Base-by-base conservation (phyloP, 805 yeast genomes). In the Candida pseudoglaebosa region DNA sequence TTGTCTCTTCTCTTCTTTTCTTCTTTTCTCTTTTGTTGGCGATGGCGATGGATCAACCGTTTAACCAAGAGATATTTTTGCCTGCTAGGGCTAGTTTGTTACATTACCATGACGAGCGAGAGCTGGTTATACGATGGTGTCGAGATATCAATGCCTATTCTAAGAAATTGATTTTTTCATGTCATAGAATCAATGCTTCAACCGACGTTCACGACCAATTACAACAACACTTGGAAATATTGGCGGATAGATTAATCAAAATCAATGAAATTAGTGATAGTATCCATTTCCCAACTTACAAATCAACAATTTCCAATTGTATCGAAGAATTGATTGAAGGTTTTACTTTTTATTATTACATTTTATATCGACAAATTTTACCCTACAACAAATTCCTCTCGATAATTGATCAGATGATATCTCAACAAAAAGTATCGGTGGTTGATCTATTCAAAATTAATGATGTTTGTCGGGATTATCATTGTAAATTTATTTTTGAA, bases 121-220 rank as follows among this genome's bases (percentile, higher is more conserved):
- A 65, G 33, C 37, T 41, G 17, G 52, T 66, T 13, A 67, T 67
- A 15, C 52, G 63, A 37, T 44, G 53, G 2, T 56, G 64, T 28
- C 48, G 72, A 29, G 72, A 67, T 35, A 53, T 67, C 38, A 67
- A 67, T n/a, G 50, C 61, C 5, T 48, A 48, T 34, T 63, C 71
- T 39, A 67, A 67, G 41, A 67, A 66, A 44, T 41, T 64, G 24
- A 57, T 57, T 19, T 57, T 57, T 37, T 36, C 54, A 4, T 37
- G 45, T 20, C 62, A 57, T 34, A 43, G 62, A 28, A 38, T 53
- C 16, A 24, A 29, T 5, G 22, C 32, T 12, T 31, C 39, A 5
- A 16, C 19, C 2, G 19, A n/a, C 13, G 14, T 34, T 24, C 33
- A 32, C 15, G 41, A 38, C n/a, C 53, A 52, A 24, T 28, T 54